Evolutionary conservation across 176 grass and related monocot genomes (phyloP).

Genomic region (Elymus sibiricus): DNA sequence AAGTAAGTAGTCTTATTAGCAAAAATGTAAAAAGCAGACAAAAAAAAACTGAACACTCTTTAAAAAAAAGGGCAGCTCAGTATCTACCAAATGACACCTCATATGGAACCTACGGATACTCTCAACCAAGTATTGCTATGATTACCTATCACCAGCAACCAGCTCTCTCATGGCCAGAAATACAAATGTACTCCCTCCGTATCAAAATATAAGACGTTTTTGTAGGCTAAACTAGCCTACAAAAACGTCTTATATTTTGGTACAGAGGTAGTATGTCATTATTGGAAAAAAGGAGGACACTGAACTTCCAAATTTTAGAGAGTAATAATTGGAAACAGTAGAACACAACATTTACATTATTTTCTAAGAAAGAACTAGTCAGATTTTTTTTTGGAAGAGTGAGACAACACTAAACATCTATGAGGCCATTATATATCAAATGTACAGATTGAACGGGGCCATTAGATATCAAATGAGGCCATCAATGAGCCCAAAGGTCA

Average conservation of each 20-base stretch:
- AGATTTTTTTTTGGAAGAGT: background rate
- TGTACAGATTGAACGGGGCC: too few species aligned
- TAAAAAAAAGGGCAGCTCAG: background rate
- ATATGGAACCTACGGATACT: constrained; percentile 57
- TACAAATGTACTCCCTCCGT: too few species aligned
- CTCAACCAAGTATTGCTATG: constrained; percentile 92
- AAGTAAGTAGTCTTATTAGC: constrained; percentile 6
- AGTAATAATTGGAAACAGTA: background rate
- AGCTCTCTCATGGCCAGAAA: constrained; percentile 83
- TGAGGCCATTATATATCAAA: background rate
- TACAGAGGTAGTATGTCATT: constrained; percentile 81
- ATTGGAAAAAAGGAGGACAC: constrained; percentile 18
- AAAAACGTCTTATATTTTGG: too few species aligned
- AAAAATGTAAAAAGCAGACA: background rate
- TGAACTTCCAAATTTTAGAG: background rate
- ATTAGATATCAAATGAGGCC: too few species aligned
- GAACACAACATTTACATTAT: background rate
- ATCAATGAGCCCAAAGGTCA: too few species aligned
- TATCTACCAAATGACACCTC: constrained; percentile 25
- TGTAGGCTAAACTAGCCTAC: too few species aligned
- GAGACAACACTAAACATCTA: background rate
- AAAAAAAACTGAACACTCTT: background rate
- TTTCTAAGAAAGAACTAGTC: constrained; percentile 1
- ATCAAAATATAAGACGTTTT: too few species aligned
- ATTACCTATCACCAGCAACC: constrained; percentile 64